These are phyloP conservation scores for Mycena rebaudengoi DNA, from an alignment of 768 basidiomycete species.

Conservation along the genomic window DNA sequence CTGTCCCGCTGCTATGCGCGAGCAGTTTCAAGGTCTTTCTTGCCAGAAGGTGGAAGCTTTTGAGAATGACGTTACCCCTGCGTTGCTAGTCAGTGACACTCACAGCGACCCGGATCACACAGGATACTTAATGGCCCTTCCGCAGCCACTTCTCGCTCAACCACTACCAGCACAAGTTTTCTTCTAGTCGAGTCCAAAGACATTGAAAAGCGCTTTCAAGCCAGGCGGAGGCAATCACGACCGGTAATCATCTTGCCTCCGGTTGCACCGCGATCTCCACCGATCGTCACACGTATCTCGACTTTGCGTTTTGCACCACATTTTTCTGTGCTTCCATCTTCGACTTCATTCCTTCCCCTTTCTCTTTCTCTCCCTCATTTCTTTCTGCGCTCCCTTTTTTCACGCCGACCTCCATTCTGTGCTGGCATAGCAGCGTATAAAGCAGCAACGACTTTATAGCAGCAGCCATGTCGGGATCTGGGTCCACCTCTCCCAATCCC, in stretches of 20 bases:
- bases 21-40: background rate
- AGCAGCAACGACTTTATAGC: conserved; percentile 11
- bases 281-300: conserved; percentile 11
- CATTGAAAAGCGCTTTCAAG: no score
- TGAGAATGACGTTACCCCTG: conserved; percentile 1
- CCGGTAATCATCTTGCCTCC: conserved; percentile 1
- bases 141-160: background rate
- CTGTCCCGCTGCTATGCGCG: background rate
- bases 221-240: conserved; percentile 18
- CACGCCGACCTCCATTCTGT: conserved; percentile 14
- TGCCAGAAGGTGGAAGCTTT: background rate
- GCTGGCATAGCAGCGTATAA: conserved; percentile 1
- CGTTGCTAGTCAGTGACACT: background rate
- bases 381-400: background rate
- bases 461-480: conserved; percentile 15
- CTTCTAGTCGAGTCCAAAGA: background rate
- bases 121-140: background rate
- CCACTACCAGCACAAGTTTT: background rate
- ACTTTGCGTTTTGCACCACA: background rate
- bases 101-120: conserved; percentile 1
- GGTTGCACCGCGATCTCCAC: conserved; percentile 19
- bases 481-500: conserved; percentile 2
- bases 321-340: conserved; percentile 12
- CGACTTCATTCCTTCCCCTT: conserved; percentile 18
- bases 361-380: conserved; percentile 1